phyloP scores from a whole-genome alignment of 352 stramenopile genomes.

The Pythium volutum region DNA sequence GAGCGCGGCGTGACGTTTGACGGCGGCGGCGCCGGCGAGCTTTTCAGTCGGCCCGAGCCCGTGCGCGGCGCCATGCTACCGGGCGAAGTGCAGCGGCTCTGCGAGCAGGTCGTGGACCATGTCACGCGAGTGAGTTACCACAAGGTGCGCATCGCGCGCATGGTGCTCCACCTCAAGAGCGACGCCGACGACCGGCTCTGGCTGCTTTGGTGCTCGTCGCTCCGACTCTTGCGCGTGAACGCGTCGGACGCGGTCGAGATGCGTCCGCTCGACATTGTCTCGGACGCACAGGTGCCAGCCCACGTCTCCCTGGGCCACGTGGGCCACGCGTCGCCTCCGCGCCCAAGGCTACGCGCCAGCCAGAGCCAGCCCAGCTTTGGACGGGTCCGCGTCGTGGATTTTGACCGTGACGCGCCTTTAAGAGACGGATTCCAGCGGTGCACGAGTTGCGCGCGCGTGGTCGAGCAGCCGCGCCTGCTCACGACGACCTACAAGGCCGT shows the following conservation, averaged over 20 bases:
- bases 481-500: conserved; percentile 93
- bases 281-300: conserved; percentile 58
- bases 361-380: conserved; percentile 3
- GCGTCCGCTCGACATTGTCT: conserved; percentile 52
- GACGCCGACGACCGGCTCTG: conserved; percentile 92
- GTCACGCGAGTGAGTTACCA: conserved; percentile 91
- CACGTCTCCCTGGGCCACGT: conserved; percentile 39
- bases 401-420: conserved; percentile 18
- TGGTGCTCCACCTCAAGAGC: conserved; percentile 96
- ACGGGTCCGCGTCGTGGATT: not conserved
- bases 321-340: conserved; percentile 4
- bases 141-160: conserved; percentile 89
- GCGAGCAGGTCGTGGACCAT: conserved; percentile 91
- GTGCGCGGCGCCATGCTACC: conserved; percentile 90
- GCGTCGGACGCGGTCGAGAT: conserved; percentile 12
- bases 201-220: conserved; percentile 93
- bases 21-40: conserved; percentile 65
- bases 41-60: conserved; percentile 81
- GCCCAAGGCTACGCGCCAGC: not conserved
- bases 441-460: conserved; percentile 76
- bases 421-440: conserved; percentile 50
- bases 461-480: conserved; percentile 74
- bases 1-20: conserved; percentile 95
- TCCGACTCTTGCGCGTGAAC: conserved; percentile 65
- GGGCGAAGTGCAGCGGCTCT: conserved; percentile 89